Evolutionary conservation across 768 basidiomycete genomes (phyloP).

Genomic region (Pisolithus tinctorius): DNA sequence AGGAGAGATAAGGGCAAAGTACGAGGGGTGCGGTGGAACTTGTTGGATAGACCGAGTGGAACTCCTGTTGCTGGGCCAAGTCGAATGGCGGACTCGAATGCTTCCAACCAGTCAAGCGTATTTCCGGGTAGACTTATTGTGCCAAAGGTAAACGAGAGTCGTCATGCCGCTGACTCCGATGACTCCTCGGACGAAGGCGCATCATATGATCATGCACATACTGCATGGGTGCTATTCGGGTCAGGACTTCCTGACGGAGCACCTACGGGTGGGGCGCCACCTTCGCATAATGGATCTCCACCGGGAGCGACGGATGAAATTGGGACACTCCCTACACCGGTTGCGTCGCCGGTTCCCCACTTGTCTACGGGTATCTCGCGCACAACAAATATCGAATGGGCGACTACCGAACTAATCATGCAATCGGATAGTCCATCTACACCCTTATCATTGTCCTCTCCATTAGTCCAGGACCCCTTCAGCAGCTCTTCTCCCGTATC

Average conservation of each 20-base stretch:
- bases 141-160: neutral
- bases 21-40: conserved; percentile 10
- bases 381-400: neutral
- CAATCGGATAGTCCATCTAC: neutral
- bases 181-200: conserved; percentile 35
- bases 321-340: conserved; percentile 17
- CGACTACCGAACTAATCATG: conserved; percentile 3
- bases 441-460: neutral
- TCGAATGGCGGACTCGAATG: neutral
- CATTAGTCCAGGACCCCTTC: neutral
- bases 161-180: conserved; percentile 33
- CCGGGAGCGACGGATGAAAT: neutral
- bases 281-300: conserved; percentile 8
- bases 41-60: conserved; percentile 1
- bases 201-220: conserved; percentile 45
- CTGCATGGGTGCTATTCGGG: conserved; percentile 53
- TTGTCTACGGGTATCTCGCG: neutral
- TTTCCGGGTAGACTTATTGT: neutral
- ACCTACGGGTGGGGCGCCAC: conserved; percentile 12
- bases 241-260: conserved; percentile 20
- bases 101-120: neutral
- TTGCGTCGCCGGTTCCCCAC: conserved; percentile 14
- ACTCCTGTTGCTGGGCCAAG: neutral
- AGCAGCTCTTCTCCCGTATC: conserved; percentile 10
- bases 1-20: conserved; percentile 28